These are phyloP conservation scores for Spencermartinsiella europaea DNA, from an alignment of 805 yeast species.

Conservation along the genomic window DNA sequence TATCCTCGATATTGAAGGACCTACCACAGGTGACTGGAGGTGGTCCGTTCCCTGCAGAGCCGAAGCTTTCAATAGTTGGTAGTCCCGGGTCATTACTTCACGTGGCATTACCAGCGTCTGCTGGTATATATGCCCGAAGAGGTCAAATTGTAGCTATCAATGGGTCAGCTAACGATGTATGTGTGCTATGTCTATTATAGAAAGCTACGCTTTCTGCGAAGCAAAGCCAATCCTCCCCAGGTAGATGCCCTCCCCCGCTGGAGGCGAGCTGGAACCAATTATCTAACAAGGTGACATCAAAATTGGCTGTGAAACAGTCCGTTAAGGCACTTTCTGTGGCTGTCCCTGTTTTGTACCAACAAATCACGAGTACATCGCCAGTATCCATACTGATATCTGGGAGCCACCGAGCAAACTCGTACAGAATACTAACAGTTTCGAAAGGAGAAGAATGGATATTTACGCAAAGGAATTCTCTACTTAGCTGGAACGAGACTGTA, in stretches of 20 bases:
- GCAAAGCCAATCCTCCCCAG: no score
- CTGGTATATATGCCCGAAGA: conserved; percentile 36
- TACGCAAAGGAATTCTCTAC: conserved; percentile 35
- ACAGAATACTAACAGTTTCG: conserved; percentile 33
- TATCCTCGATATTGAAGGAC: conserved; percentile 16
- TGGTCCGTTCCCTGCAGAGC: conserved; percentile 40
- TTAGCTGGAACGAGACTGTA: conserved; percentile 40
- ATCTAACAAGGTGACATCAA: conserved; percentile 24
- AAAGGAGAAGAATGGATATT: conserved; percentile 37
- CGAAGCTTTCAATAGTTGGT: conserved; percentile 41
- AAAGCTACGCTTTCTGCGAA: no score
- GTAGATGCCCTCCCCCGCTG: no score
- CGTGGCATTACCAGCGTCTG: conserved; percentile 40
- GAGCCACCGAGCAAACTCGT: conserved; percentile 15
- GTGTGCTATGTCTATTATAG: no score
- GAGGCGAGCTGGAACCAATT: neutral
- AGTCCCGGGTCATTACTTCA: conserved; percentile 38
- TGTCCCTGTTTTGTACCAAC: conserved; percentile 32
- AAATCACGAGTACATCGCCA: conserved; percentile 29
- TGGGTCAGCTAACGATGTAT: conserved; percentile 33
- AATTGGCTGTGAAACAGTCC: conserved; percentile 19
- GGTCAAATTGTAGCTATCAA: conserved; percentile 42
- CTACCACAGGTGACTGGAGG: conserved; percentile 35
- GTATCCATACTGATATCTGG: conserved; percentile 24
- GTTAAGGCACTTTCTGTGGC: conserved; percentile 23